phyloP scores from a whole-genome alignment of 2,329 filamentous ascomycete genomes.

The Leptographium radiaticola region DNA sequence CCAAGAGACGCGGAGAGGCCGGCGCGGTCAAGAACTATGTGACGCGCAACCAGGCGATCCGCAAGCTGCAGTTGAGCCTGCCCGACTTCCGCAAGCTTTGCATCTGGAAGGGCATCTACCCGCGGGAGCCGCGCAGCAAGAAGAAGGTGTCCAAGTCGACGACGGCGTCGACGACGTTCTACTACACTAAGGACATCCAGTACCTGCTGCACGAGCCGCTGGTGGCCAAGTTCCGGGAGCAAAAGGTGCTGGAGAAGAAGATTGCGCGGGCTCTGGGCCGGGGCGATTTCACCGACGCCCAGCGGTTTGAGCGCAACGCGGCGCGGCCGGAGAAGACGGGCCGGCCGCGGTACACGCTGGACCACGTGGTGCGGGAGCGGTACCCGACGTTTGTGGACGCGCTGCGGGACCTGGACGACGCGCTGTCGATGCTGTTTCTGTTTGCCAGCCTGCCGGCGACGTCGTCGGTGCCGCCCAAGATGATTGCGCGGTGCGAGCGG shows the following conservation, averaged over 20 bases:
- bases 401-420: slow-evolving; percentile 88
- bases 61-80: slow-evolving; percentile 93
- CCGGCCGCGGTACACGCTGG: slow-evolving; percentile 78
- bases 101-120: slow-evolving; percentile 99
- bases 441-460: slow-evolving; percentile 94
- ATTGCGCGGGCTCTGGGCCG: slow-evolving; percentile 84
- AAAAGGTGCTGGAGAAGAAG: slow-evolving; percentile 95
- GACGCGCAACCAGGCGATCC: slow-evolving; percentile 89
- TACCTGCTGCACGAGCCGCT: slow-evolving; percentile 95
- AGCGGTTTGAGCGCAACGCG: slow-evolving; percentile 76
- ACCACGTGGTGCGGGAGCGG: slow-evolving; percentile 95
- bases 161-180: slow-evolving; percentile 84
- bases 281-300: slow-evolving; percentile 80
- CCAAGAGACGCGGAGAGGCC: slow-evolving; percentile 86
- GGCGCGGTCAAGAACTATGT: slow-evolving; percentile 98
- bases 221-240: slow-evolving; percentile 87
- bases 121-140: slow-evolving; percentile 88
- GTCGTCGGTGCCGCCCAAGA: slow-evolving; percentile 80
- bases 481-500: slow-evolving; percentile 87
- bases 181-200: slow-evolving; percentile 89
- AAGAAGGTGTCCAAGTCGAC: slow-evolving; percentile 92
- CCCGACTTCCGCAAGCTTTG: slow-evolving; percentile 96
- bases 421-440: slow-evolving; percentile 89
- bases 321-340: slow-evolving; percentile 80
- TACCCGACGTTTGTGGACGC: slow-evolving; percentile 96